These are phyloP conservation scores for Jackrogersella minutella DNA, from an alignment of 495 filamentous ascomycete species.

Conservation along the genomic window DNA sequence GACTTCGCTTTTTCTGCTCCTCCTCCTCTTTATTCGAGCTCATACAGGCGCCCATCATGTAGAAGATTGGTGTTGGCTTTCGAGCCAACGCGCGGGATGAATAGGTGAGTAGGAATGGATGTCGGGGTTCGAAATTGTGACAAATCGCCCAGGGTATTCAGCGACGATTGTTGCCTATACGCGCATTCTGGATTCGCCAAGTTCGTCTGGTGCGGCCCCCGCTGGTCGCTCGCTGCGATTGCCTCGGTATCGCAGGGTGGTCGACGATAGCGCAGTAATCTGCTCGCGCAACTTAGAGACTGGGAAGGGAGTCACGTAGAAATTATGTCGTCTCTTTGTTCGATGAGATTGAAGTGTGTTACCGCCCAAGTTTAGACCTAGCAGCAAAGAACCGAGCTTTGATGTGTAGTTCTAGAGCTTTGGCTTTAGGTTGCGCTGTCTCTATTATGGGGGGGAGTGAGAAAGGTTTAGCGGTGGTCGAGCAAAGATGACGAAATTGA, in stretches of 20 bases:
- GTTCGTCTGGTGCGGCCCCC: slow-evolving; percentile 4
- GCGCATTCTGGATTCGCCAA: slow-evolving; percentile 16
- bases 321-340: slow-evolving; percentile 23
- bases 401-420: slow-evolving; percentile 5
- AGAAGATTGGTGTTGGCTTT: slow-evolving; percentile 8
- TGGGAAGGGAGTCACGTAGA: neutral
- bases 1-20: slow-evolving; percentile 93
- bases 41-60: slow-evolving; percentile 88
- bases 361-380: neutral
- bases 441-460: neutral
- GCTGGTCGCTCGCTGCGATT: slow-evolving; percentile 4
- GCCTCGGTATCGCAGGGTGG: neutral
- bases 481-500: slow-evolving; percentile 39
- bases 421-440: slow-evolving; percentile 12
- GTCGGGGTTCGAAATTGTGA: neutral
- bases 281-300: neutral
- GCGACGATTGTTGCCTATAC: slow-evolving; percentile 6
- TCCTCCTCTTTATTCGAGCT: slow-evolving; percentile 80
- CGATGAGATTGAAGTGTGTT: neutral
- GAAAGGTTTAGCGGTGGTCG: slow-evolving; percentile 20
- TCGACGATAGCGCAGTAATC: neutral
- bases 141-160: slow-evolving; percentile 5
- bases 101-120: neutral
- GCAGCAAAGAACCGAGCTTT: neutral
- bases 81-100: slow-evolving; percentile 10